Base-by-base conservation (phyloP, 2,329 filamentous ascomycete genomes). In the Chaetomium globosum region DNA sequence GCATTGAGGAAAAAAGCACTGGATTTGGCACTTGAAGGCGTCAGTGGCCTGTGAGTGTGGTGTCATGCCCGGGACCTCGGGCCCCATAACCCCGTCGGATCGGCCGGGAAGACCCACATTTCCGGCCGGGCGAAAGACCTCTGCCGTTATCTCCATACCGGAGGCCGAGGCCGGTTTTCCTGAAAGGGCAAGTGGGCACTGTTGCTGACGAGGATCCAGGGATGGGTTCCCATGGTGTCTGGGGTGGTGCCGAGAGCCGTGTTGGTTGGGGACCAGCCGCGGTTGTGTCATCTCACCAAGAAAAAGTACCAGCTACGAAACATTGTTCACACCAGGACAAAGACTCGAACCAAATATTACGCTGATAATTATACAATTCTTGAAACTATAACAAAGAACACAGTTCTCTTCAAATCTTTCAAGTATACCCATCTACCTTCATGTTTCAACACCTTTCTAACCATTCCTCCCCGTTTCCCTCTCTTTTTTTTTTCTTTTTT, bases 91-190 rank as follows among this genome's bases (percentile, higher is more conserved):
- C 12, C 16, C 28, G 28, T 19, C 26, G 51, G 30, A 53, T 19
- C 16, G 8, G 26, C 26, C 51, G 39, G 26, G 10, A 2, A 2
- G 46, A 6, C 46, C 46, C 46, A 48, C 46, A 21, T 48, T 30
- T 53, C 2, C 26, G 51, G 51, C 16, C 12, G 16, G 26, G 3
- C 4, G 28, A n/a, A 28, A 52, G 28, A 31, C 51, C 16, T 53
- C 51, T 53, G 28, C 51, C 51, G 51, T 53, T n/a, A 31, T 31
- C 51, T 19, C 51, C 51, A 53, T 28, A n/a, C 30, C 51, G 51
- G 49, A 16, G 16, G 26, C 26, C 13, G 8, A 8, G 13, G 51
- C 13, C 51, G 49, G 49, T 23, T 53, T 53, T 6, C 51, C 51
- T n/a, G 51, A 53, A 52, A 52, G 10, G 49, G 49, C 49, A 52